A percentile compares a stretch with the other conserved stretches of the same genome.
phyloP scores from a whole-genome alignment of 805 yeast species.

The Candida boleticola region DNA sequence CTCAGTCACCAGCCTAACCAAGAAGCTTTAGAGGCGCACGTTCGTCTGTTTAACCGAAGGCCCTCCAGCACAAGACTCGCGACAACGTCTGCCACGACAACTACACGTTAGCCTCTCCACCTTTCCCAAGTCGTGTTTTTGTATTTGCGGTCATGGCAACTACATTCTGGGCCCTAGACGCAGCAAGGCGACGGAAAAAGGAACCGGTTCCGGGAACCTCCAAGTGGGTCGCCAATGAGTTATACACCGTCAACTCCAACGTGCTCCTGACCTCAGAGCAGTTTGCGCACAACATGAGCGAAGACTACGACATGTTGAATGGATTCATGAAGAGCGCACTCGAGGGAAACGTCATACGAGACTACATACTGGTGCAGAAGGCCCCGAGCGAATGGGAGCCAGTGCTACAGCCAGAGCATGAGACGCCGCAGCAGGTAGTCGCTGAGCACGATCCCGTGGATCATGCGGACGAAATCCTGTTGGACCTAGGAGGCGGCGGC shows the following conservation, averaged over 20 bases:
- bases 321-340: conserved; percentile 39
- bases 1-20: too few relatives aligned
- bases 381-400: not conserved
- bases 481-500: not conserved
- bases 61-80: too few relatives aligned
- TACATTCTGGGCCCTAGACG: conserved; percentile 33
- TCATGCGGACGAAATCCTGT: not conserved
- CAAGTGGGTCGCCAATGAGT: conserved; percentile 48
- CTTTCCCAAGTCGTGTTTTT: too few relatives aligned
- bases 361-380: not conserved
- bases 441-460: not conserved
- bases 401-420: not conserved
- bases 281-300: conserved; percentile 35
- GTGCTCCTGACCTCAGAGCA: conserved; percentile 38
- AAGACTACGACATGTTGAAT: conserved; percentile 40
- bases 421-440: not conserved
- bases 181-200: conserved; percentile 23
- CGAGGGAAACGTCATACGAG: conserved; percentile 7
- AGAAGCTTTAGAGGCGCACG: too few relatives aligned
- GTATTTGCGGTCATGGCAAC: too few relatives aligned
- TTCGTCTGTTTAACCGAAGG: too few relatives aligned
- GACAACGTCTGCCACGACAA: too few relatives aligned
- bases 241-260: conserved; percentile 35
- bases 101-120: too few relatives aligned
- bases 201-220: conserved; percentile 48